phyloP scores from a whole-genome alignment of 202 grass and related monocot species.

The Setaria viridis region DNA sequence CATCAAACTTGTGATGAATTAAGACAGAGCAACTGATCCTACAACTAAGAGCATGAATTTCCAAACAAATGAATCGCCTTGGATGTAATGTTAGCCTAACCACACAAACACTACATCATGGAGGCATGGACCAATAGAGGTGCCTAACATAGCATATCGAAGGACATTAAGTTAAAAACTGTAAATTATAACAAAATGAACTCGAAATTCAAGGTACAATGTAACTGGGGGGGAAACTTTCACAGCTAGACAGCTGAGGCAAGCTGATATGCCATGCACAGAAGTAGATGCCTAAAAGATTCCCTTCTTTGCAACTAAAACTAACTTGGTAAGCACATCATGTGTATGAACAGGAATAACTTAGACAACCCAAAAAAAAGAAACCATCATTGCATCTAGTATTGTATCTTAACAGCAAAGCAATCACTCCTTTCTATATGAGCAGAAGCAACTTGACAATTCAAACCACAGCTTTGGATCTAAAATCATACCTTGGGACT shows the following conservation, averaged over 20 bases:
- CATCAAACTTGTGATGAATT: background rate
- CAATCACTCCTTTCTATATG: background rate
- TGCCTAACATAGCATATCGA: background rate
- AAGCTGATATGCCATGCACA: background rate
- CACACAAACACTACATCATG: conserved; percentile 29
- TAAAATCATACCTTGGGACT: background rate
- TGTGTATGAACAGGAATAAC: background rate
- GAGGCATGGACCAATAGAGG: background rate
- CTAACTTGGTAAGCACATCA: background rate
- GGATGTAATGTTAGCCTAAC: background rate
- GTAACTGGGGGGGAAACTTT: background rate
- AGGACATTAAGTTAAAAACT: background rate
- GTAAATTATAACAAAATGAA: background rate
- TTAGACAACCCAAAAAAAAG: background rate
- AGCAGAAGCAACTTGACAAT: background rate
- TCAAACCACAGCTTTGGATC: background rate
- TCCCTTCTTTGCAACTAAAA: conserved; percentile 1
- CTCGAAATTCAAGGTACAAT: background rate
- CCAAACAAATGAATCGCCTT: background rate
- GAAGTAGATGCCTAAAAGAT: background rate
- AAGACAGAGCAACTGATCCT: background rate
- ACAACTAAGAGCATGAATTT: background rate
- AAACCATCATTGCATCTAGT: background rate
- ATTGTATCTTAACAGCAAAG: too few relatives aligned
- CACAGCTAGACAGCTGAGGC: background rate